Evolutionary conservation across 2,329 filamentous ascomycete genomes (phyloP).

Genomic region (Cladosporium cucumerinum): DNA sequence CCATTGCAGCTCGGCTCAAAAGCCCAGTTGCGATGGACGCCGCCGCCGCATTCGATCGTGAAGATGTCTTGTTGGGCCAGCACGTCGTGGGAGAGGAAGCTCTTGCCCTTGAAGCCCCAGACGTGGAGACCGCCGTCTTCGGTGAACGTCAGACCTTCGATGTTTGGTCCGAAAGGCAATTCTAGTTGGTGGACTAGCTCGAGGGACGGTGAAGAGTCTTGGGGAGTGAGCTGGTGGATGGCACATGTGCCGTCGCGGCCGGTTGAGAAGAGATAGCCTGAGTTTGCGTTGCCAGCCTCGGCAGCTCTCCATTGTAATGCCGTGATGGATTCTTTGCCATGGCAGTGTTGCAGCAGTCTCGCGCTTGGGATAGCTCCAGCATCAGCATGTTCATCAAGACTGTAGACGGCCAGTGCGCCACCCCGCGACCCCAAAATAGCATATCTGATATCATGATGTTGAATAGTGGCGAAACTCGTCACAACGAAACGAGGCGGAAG

Average conservation of each 20-base stretch:
- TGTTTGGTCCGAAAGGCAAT: conserved; percentile 69
- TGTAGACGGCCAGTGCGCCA: conserved; percentile 49
- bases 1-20: conserved; percentile 43
- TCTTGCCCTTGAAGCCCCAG: conserved; percentile 75
- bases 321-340: conserved; percentile 65
- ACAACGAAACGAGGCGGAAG: conserved; percentile 48
- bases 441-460: not conserved
- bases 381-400: not conserved
- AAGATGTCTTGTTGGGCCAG: conserved; percentile 66
- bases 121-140: conserved; percentile 59
- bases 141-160: conserved; percentile 68
- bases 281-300: conserved; percentile 18
- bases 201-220: conserved; percentile 36
- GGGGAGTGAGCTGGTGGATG: conserved; percentile 49
- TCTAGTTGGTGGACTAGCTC: conserved; percentile 63
- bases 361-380: not conserved
- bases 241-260: conserved; percentile 74
- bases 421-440: conserved; percentile 53
- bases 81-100: conserved; percentile 80
- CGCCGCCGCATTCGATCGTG: conserved; percentile 74
- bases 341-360: conserved; percentile 25
- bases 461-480: conserved; percentile 43
- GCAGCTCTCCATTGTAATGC: conserved; percentile 48
- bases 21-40: conserved; percentile 72
- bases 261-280: conserved; percentile 62